Conservation (phyloP, 2,329 filamentous ascomycete genomes). For the Colletotrichum tabaci region DNA sequence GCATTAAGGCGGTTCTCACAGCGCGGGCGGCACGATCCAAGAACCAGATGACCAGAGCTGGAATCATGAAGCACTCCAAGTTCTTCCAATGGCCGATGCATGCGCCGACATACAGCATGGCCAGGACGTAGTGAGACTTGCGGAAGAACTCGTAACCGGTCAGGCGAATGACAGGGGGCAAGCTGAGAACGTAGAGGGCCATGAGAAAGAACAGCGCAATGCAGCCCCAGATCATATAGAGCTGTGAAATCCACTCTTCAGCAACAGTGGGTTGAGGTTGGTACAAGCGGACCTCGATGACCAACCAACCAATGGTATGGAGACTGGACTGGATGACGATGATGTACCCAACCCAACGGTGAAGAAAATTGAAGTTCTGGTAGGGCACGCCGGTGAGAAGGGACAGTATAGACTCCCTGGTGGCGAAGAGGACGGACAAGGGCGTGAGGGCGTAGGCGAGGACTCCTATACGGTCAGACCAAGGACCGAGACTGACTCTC, state of each 20-base stretch:
- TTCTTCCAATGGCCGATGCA: conserved; percentile 83
- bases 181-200: conserved; percentile 73
- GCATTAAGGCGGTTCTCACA: conserved; percentile 71
- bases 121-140: conserved; percentile 80
- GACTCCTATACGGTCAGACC: conserved; percentile 77
- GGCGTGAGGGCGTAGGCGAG: conserved; percentile 83
- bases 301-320: conserved; percentile 80
- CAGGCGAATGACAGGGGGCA: conserved; percentile 68
- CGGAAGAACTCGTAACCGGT: conserved; percentile 86
- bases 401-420: conserved; percentile 78
- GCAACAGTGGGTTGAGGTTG: conserved; percentile 77
- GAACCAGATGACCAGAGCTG: conserved; percentile 75
- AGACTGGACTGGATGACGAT: conserved; percentile 78
- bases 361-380: conserved; percentile 83
- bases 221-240: conserved; percentile 82
- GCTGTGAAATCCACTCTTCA: conserved; percentile 70
- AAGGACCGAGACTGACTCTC: conserved; percentile 76
- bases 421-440: conserved; percentile 76
- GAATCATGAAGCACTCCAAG: conserved; percentile 78
- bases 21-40: conserved; percentile 74
- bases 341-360: conserved; percentile 82
- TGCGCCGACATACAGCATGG: conserved; percentile 81
- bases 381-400: conserved; percentile 81
- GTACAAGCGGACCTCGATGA: conserved; percentile 78
- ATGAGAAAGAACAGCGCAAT: conserved; percentile 77